These are phyloP conservation scores for Graphilbum ipis-grandicollis DNA, from an alignment of 2,329 filamentous ascomycete genomes.

Conservation along the genomic window DNA sequence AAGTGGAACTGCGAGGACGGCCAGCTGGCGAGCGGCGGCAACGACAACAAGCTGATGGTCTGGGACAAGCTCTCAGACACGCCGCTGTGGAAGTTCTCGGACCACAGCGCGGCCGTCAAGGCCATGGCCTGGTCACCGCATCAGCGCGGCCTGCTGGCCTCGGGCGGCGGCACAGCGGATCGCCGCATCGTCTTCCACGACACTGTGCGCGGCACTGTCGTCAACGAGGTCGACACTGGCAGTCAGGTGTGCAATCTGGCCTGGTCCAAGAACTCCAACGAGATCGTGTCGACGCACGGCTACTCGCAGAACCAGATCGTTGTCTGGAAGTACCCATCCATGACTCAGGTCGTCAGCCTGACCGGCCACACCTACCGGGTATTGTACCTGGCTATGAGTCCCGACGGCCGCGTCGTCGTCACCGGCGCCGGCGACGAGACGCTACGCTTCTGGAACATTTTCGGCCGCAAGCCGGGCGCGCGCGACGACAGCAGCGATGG, in stretches of 20 bases:
- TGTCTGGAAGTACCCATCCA: constrained; percentile 97
- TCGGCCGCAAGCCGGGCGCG: constrained; percentile 62
- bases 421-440: constrained; percentile 96
- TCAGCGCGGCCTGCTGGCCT: constrained; percentile 84
- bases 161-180: constrained; percentile 88
- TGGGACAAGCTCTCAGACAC: constrained; percentile 95
- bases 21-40: constrained; percentile 86
- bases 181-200: constrained; percentile 97
- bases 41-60: constrained; percentile 97
- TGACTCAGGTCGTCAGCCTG: constrained; percentile 89
- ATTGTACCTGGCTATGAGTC: constrained; percentile 91
- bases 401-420: constrained; percentile 82
- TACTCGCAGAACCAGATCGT: constrained; percentile 98
- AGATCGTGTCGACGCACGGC: constrained; percentile 91
- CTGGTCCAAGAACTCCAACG: constrained; percentile 95
- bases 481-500: constrained; percentile 45
- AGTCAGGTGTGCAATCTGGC: constrained; percentile 98
- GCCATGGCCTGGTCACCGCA: constrained; percentile 97
- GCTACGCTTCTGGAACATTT: constrained; percentile 89
- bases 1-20: constrained; percentile 96
- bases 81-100: constrained; percentile 82
- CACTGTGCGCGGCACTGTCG: constrained; percentile 61
- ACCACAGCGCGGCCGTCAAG: constrained; percentile 92
- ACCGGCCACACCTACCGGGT: constrained; percentile 91
- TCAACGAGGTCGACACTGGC: constrained; percentile 87